phyloP scores from a whole-genome alignment of 2,329 filamentous ascomycete species.

The Stachybotrys elegans region DNA sequence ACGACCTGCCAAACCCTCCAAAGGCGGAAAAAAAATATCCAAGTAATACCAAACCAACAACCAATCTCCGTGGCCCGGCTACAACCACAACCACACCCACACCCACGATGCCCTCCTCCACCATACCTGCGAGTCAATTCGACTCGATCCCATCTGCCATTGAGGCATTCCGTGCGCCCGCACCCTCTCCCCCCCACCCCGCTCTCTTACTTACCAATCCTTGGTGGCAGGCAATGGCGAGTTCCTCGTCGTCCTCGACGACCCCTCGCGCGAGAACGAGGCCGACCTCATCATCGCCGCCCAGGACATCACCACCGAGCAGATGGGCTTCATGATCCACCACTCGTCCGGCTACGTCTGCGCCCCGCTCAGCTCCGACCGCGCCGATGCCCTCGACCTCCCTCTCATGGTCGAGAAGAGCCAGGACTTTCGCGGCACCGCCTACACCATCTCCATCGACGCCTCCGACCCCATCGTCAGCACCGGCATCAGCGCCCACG shows the following conservation, averaged over 20 bases:
- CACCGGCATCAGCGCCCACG: slow-evolving; percentile 86
- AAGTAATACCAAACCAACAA: too few species aligned
- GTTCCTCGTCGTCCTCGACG: slow-evolving; percentile 95
- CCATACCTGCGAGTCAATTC: slow-evolving; percentile 50
- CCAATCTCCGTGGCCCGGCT: too few species aligned
- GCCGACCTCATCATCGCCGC: slow-evolving; percentile 96
- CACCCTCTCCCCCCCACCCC: slow-evolving; percentile 3
- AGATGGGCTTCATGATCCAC: slow-evolving; percentile 95
- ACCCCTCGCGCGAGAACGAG: slow-evolving; percentile 90
- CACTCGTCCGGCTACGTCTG: slow-evolving; percentile 89
- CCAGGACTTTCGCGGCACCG: slow-evolving; percentile 84
- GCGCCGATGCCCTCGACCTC: slow-evolving; percentile 67
- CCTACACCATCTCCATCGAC: slow-evolving; percentile 90
- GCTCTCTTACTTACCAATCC: slow-evolving; percentile 8
- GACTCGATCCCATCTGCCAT: slow-evolving; percentile 62
- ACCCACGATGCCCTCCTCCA: slow-evolving; percentile 43
- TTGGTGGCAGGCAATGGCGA: slow-evolving; percentile 62
- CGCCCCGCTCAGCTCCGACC: slow-evolving; percentile 68
- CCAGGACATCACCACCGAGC: slow-evolving; percentile 73
- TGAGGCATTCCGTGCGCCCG: slow-evolving; percentile 55
- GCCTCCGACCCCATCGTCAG: slow-evolving; percentile 66
- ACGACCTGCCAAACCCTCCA: too few species aligned
- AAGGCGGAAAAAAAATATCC: too few species aligned
- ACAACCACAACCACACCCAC: too few species aligned
- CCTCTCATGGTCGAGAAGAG: slow-evolving; percentile 78